Base-by-base conservation (phyloP, 495 filamentous ascomycete genomes). In the Staphylotrichum longicolle region DNA sequence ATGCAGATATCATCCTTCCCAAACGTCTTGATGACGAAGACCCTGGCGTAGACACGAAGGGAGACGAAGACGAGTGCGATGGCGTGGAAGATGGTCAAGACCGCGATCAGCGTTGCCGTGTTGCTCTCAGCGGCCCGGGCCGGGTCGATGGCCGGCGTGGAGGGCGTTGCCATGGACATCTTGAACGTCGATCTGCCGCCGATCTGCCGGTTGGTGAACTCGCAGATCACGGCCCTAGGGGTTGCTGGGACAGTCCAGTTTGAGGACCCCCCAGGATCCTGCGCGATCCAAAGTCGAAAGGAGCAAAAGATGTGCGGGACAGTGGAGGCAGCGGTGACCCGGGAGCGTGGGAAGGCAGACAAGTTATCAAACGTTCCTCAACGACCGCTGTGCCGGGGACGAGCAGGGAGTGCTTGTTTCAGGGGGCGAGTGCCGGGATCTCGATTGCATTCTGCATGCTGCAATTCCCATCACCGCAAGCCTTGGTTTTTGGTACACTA, bases 81-180 rank as follows among this genome's bases (percentile, higher is more conserved):
- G 27, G 10, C 33, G 27, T 48, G 44, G 40, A 54, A 57, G 6
- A 48, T 20, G 11, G 42, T 58, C 14, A 53, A 1, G 5, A 58
- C 40, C 10, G 30, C 27, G 3, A 63, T 3, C 11, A 63, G 48
- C 32, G 11, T 27, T 10, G 14, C 40, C 33, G 27, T 34, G 54
- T 63, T 63, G 61, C 61, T 63, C 35, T 63, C 61, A 30, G 48
- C 61, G 20, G 49, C 61, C 33, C 40, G 47, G 33, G 9, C 48
- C 4, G 61, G 55, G 34, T 63, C 61, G 46, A 63, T 47, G 0
- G 46, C n/a, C 4, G 47, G 3, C 42, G 33, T 8, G 20, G 20
- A 27, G 4, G 42, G 32, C 32, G 42, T 6, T 40, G 55, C 1
- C 33, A 39, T 40, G 27, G 57, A 30, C 44, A 42, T 59, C 37